Evolutionary conservation across 2,329 filamentous ascomycete species (phyloP).

Genomic region (Talaromyces pinophilus): DNA sequence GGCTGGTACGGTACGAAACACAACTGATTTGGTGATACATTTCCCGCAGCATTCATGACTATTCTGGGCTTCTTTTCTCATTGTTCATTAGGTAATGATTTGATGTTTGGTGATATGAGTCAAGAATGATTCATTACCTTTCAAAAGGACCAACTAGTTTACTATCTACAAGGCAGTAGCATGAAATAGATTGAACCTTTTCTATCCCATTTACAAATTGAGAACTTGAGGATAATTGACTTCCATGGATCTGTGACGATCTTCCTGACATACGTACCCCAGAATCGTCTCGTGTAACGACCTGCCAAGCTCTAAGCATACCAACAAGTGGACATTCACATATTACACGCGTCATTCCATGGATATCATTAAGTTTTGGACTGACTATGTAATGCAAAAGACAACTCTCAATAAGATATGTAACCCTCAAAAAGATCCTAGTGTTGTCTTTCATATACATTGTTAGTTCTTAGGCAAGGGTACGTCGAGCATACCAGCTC

Average conservation of each 20-base stretch:
- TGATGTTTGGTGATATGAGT: not conserved
- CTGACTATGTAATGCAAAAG: not conserved
- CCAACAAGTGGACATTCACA: constrained; percentile 3
- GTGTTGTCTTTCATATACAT: not conserved
- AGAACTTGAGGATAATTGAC: too few relatives aligned
- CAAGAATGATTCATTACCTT: not conserved
- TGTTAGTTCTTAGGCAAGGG: not conserved
- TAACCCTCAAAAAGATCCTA: not conserved
- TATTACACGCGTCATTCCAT: constrained; percentile 12
- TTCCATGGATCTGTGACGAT: not conserved
- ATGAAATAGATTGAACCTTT: not conserved
- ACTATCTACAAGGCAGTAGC: not conserved
- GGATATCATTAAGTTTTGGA: not conserved
- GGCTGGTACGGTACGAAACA: not conserved
- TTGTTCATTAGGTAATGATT: not conserved
- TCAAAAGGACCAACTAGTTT: not conserved
- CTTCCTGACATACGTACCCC: constrained; percentile 1
- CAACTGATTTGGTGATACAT: not conserved
- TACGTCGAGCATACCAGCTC: constrained; percentile 6
- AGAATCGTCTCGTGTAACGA: constrained; percentile 13
- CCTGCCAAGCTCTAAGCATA: constrained; percentile 10
- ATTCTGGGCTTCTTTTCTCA: not conserved
- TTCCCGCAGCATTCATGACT: not conserved
- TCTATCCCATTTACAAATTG: not conserved
- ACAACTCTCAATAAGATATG: not conserved